Evolutionary conservation across 805 yeast species (phyloP), one percentile per base, ranked within the genome.

Genomic region (Cyberlindnera xylosilytica): DNA sequence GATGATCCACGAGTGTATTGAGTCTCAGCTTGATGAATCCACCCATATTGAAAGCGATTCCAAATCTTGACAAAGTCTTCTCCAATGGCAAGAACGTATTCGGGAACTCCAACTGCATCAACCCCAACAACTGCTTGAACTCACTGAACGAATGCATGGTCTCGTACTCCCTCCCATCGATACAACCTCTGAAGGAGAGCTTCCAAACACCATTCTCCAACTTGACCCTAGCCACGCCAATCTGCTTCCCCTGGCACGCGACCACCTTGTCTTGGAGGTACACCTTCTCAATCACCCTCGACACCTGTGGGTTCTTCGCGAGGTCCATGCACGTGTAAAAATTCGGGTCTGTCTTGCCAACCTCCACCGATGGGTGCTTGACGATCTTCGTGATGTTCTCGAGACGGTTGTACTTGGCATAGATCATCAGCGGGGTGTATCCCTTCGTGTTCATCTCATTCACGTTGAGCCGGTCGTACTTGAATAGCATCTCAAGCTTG

Each of bases 381-480:
- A 85, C 45, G 1, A 91, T 61, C 3, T 62, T 64, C 28, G 62
- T 56, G 16, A 87, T 69, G 48, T 86, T 86, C 2, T 76, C 81
- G 0, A 74, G 33, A 36, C 95, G 68, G 50, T 80, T 81, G 59
- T 81, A 87, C 53, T 83, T 81, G 24, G 84, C 76, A 52, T 78
- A 84, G 5, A 79, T 68, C 73, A 82, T 78, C 44, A 89, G 57
- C 0, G 98, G 95, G 0, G 91, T 79, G 46, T 81, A 64, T 1
- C 70, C 74, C 46, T 74, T 74, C 11, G 57, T 52, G 57, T 87
- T 90, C 16, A 74, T 60, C 44, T 72, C 74, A 58, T 91, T 87
- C 11, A 87, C 59, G 51, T 80, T 72, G 12, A 73, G 49, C 8
- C 52, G 54, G 6, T 71, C 61, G 6, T 60, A 53, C 6, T 55